phyloP scores from a whole-genome alignment of 139 green algal species.

The Auxenochlorella pyrenoidosa region DNA sequence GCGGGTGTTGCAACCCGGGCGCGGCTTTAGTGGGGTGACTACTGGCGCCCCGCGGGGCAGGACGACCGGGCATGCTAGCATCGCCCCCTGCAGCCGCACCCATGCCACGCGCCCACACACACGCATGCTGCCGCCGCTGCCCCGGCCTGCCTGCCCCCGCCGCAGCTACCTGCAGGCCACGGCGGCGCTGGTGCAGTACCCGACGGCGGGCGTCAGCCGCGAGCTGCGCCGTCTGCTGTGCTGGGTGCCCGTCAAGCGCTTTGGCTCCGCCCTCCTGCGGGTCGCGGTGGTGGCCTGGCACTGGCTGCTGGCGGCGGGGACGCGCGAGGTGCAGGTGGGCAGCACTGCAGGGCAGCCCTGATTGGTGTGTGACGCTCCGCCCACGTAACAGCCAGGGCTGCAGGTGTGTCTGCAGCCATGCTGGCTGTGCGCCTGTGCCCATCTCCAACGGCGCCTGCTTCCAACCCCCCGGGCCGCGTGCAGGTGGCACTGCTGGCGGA shows the following conservation, averaged over 20 bases:
- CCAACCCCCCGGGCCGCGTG: neutral
- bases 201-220: neutral
- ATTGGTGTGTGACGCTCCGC: neutral
- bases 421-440: neutral
- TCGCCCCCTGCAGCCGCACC: neutral
- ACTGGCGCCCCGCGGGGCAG: neutral
- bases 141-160: neutral
- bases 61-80: no score
- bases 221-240: conserved; percentile 51
- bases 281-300: conserved; percentile 63
- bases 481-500: conserved; percentile 65
- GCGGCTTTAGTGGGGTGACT: no score
- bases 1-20: no score
- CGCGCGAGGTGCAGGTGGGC: conserved; percentile 13
- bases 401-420: neutral
- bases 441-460: neutral
- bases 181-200: conserved; percentile 47
- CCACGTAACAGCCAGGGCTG: no score
- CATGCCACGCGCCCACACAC: no score
- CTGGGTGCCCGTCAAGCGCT: conserved; percentile 52
- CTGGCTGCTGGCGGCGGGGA: conserved; percentile 63
- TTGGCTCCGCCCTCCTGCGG: conserved; percentile 57
- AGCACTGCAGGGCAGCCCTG: no score
- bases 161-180: conserved; percentile 48
- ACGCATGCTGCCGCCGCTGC: neutral